These are phyloP conservation scores for Bipolaris gigantea DNA, from an alignment of 2,329 filamentous ascomycete species.

Conservation along the genomic window DNA sequence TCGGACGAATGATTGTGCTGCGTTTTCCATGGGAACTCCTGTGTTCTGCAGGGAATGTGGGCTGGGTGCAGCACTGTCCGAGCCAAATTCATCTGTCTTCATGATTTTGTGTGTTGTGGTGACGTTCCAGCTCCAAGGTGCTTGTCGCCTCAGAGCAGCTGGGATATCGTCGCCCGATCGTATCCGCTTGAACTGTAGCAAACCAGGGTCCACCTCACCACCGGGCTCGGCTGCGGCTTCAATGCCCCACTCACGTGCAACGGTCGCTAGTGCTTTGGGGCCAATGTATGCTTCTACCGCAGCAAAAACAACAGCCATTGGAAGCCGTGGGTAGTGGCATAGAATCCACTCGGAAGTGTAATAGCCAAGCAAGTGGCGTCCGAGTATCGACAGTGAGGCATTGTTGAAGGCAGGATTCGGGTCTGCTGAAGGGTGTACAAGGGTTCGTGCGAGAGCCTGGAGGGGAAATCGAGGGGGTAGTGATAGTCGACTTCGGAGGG, in stretches of 20 bases:
- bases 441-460: slow-evolving; percentile 80
- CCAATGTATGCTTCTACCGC: slow-evolving; percentile 85
- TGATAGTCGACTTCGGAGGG: slow-evolving; percentile 84
- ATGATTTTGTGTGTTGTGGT: slow-evolving; percentile 70
- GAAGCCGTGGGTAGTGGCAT: slow-evolving; percentile 86
- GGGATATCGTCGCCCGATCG: slow-evolving; percentile 33
- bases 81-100: slow-evolving; percentile 83
- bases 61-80: slow-evolving; percentile 48
- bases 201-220: slow-evolving; percentile 85
- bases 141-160: slow-evolving; percentile 25
- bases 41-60: slow-evolving; percentile 27
- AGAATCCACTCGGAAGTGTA: slow-evolving; percentile 87
- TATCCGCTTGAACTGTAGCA: slow-evolving; percentile 74
- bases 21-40: slow-evolving; percentile 54
- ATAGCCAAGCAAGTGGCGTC: slow-evolving; percentile 81
- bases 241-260: slow-evolving; percentile 87
- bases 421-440: slow-evolving; percentile 86
- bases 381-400: slow-evolving; percentile 75
- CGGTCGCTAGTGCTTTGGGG: slow-evolving; percentile 68
- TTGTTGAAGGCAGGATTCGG: slow-evolving; percentile 84
- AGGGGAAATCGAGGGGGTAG: slow-evolving; percentile 81
- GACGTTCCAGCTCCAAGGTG: slow-evolving; percentile 43
- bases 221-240: slow-evolving; percentile 85
- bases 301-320: slow-evolving; percentile 83
- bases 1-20: slow-evolving; percentile 76